Base-by-base conservation (phyloP, 768 basidiomycete species). In the Cystobasidium ongulense region DNA sequence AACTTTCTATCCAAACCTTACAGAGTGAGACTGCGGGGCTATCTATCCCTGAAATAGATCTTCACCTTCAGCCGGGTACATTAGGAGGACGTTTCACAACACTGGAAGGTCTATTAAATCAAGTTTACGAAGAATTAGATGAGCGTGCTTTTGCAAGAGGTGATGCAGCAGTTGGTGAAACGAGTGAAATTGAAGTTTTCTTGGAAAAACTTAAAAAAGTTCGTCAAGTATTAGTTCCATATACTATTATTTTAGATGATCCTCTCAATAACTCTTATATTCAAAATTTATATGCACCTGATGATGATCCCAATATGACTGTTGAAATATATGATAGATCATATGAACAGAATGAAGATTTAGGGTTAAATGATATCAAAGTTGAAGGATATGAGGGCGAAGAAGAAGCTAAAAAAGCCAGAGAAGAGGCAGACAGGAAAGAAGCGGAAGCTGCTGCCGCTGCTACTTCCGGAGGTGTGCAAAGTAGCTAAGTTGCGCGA, bases 81-180 rank as follows among this genome's bases (percentile, higher is more conserved):
- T 87, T 99, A 1, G 96, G 96, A 15, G 96, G 96, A 10, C 86
- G 96, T 11, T 99, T 99, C 83, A 99, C 96, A 0, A 99, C 96
- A 0, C 84, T 98, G 25, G 96, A 99, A 81, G 96, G 96, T 25
- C 88, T 98, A 68, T 84, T 99, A 39, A 86, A 90, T 73, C 96
- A 98, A 79, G 86, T 99, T 1, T 92, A 95, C 83, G 93, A 95
- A 75, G 95, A 99, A 80, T 86, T 99, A 11, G 89, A 89, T 33
- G 88, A 89, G 74, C 97, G 97, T 79, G 87, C 89, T 15, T 88
- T 94, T 79, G 84, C 88, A 0, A 90, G 91, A 27, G 91, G 92
- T 80, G 86, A 89, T 27, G 77, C 76, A 2, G 80, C 52, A 39
- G 36, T 68, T 7, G 80, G 80, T 15, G 57, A 59, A 59, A 81